Conservation (phyloP, 805 yeast species). For the Candida xyloterini region DNA sequence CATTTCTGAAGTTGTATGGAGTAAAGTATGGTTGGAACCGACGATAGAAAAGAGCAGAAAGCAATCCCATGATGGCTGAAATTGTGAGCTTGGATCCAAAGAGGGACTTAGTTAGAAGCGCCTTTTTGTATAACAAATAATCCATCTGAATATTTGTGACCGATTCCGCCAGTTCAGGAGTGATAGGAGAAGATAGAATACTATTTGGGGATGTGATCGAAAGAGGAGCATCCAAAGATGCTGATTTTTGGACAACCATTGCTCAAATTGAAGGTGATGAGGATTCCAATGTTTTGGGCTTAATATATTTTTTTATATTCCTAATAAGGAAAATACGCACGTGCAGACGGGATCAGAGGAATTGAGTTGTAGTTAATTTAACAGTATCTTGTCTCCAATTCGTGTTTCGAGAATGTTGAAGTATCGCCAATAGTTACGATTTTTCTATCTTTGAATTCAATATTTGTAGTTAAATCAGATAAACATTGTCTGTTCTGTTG, state of each 20-base stretch:
- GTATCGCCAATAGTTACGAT: background rate
- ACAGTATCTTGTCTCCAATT: no score
- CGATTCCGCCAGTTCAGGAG: slow-evolving; percentile 59
- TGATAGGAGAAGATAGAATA: slow-evolving; percentile 45
- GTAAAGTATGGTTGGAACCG: slow-evolving; percentile 24
- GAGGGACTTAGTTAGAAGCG: slow-evolving; percentile 42
- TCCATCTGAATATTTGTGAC: slow-evolving; percentile 65
- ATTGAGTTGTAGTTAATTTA: no score
- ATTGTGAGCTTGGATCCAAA: slow-evolving; percentile 46
- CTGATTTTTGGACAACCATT: slow-evolving; percentile 42
- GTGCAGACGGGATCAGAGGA: slow-evolving; percentile 10
- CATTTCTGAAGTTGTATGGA: slow-evolving; percentile 22
- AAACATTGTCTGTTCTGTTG: background rate
- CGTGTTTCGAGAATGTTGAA: background rate
- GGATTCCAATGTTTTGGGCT: background rate
- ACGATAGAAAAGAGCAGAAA: slow-evolving; percentile 19
- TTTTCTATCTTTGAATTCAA: background rate
- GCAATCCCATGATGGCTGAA: slow-evolving; percentile 23
- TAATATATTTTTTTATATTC: slow-evolving; percentile 3
- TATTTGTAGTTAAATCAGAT: background rate
- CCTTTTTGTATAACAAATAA: slow-evolving; percentile 46
- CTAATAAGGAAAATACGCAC: slow-evolving; percentile 17
- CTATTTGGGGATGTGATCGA: slow-evolving; percentile 50
- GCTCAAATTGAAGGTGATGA: background rate
- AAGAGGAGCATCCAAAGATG: slow-evolving; percentile 53